Evolutionary conservation across 2,329 filamentous ascomycete species (phyloP).

Genomic region (Zymoseptoria passerinii): DNA sequence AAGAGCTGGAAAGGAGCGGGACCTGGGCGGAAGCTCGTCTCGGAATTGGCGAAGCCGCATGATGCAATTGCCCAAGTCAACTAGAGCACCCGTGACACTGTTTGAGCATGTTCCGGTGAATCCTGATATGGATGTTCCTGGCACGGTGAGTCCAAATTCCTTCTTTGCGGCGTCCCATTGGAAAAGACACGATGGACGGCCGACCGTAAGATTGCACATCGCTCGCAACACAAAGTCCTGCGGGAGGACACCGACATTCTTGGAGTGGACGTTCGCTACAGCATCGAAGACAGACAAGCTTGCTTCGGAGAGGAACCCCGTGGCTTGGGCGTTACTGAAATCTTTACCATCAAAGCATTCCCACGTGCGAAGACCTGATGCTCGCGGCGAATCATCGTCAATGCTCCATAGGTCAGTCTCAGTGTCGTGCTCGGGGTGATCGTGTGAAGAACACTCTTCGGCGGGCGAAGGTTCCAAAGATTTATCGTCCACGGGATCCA

Average conservation of each 20-base stretch:
- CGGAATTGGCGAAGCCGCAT: slow-evolving; percentile 15
- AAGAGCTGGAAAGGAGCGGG: slow-evolving; percentile 27
- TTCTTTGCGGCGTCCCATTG: slow-evolving; percentile 46
- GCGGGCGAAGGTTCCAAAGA: slow-evolving; percentile 14
- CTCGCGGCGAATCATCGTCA: slow-evolving; percentile 28
- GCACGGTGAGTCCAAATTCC: slow-evolving; percentile 43
- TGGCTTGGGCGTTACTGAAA: slow-evolving; percentile 32
- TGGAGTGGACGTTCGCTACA: slow-evolving; percentile 40
- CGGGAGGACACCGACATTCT: slow-evolving; percentile 32
- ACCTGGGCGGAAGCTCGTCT: background rate
- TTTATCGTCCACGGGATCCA: slow-evolving; percentile 33
- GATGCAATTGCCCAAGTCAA: slow-evolving; percentile 29
- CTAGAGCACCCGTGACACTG: slow-evolving; percentile 44
- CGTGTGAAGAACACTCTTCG: slow-evolving; percentile 21
- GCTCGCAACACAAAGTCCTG: slow-evolving; percentile 38
- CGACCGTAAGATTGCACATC: slow-evolving; percentile 59
- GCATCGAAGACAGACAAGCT: slow-evolving; percentile 60
- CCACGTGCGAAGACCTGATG: slow-evolving; percentile 54
- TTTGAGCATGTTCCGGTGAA: slow-evolving; percentile 42
- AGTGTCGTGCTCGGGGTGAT: background rate
- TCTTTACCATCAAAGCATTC: slow-evolving; percentile 46
- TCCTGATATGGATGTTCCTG: slow-evolving; percentile 43
- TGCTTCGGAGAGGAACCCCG: slow-evolving; percentile 59
- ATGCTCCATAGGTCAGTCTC: slow-evolving; percentile 36
- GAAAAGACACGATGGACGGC: slow-evolving; percentile 65